phyloP scores from a whole-genome alignment of 257 asterid genomes.

The Solanum habrochaites region DNA sequence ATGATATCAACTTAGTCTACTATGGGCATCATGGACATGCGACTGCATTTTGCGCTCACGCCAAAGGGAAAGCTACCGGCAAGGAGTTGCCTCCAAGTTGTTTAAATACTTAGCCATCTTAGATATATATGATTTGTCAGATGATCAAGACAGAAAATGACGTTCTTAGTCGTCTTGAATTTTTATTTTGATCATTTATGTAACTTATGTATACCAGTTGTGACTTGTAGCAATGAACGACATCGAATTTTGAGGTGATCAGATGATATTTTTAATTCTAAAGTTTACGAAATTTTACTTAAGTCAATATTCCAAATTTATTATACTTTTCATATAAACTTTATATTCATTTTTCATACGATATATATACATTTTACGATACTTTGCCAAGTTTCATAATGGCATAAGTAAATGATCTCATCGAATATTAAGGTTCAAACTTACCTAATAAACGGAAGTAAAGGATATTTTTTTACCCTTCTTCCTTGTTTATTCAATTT shows the following conservation, averaged over 20 bases:
- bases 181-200: not conserved
- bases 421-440: not conserved
- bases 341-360: not conserved
- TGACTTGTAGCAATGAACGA: not conserved
- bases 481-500: not conserved
- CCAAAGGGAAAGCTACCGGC: not conserved
- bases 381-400: not conserved
- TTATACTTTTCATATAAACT: not conserved
- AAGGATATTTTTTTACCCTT: not conserved
- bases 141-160: not conserved
- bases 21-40: not conserved
- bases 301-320: not conserved
- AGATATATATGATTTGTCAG: not conserved
- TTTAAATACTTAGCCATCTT: not conserved
- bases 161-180: not conserved
- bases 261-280: not conserved
- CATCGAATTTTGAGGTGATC: not conserved
- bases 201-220: not conserved
- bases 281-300: not conserved
- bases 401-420: not conserved
- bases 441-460: not conserved
- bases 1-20: not conserved
- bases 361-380: too few species aligned
- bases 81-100: not conserved
- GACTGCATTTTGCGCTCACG: not conserved